Conservation (phyloP, 2,329 filamentous ascomycete species). For the Aspergillus nomiae region DNA sequence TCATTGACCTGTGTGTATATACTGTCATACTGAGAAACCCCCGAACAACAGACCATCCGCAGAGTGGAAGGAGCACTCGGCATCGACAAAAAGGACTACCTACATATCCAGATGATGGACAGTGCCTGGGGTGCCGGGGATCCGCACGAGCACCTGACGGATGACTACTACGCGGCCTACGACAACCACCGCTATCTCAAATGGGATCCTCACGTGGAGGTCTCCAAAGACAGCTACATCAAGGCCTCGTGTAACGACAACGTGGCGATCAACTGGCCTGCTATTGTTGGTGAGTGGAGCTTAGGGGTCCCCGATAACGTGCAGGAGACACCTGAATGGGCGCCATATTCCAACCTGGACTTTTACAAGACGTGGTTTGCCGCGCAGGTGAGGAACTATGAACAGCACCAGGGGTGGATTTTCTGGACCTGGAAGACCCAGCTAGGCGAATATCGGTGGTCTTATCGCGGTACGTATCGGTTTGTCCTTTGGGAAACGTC, state of each 20-base stretch:
- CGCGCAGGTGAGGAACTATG: slow-evolving; percentile 58
- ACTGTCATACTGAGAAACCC: neutral
- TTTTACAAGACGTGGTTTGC: slow-evolving; percentile 63
- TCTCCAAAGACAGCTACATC: slow-evolving; percentile 54
- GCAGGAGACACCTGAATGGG: slow-evolving; percentile 49
- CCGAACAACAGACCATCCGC: slow-evolving; percentile 47
- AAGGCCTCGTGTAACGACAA: slow-evolving; percentile 52
- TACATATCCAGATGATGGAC: slow-evolving; percentile 60
- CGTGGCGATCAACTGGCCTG: slow-evolving; percentile 47
- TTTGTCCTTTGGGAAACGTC: slow-evolving; percentile 36
- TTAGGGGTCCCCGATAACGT: slow-evolving; percentile 54
- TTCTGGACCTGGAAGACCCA: slow-evolving; percentile 65
- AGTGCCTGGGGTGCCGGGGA: slow-evolving; percentile 59
- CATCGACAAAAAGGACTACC: slow-evolving; percentile 44
- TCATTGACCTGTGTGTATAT: neutral
- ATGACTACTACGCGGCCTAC: slow-evolving; percentile 51
- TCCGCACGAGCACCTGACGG: slow-evolving; percentile 49
- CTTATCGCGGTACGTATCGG: slow-evolving; percentile 26
- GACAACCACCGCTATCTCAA: slow-evolving; percentile 64
- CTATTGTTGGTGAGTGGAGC: slow-evolving; percentile 62
- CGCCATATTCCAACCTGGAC: slow-evolving; percentile 43
- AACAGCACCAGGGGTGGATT: slow-evolving; percentile 56
- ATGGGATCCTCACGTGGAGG: slow-evolving; percentile 47
- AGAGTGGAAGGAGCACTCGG: slow-evolving; percentile 49
- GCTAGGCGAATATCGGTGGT: slow-evolving; percentile 39